phyloP scores from a whole-genome alignment of 2,329 filamentous ascomycete species.

The Aspergillus ruber region DNA sequence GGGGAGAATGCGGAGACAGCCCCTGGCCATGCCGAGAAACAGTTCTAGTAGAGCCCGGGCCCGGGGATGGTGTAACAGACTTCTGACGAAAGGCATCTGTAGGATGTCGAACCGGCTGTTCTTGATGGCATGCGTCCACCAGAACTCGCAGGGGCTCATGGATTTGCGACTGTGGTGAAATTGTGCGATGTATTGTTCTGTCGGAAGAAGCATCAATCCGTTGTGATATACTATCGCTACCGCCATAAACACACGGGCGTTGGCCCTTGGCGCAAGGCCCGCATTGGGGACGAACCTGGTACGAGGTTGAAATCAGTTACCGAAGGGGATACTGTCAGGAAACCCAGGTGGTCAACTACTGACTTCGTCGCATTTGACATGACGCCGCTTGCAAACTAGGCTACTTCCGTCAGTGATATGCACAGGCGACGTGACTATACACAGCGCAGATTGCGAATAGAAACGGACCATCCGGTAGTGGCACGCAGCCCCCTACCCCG shows the following conservation, averaged over 20 bases:
- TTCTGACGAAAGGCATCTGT: slow-evolving; percentile 2
- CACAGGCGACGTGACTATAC: background rate
- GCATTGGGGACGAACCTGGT: slow-evolving; percentile 18
- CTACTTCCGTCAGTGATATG: slow-evolving; percentile 7
- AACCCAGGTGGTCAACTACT: slow-evolving; percentile 1
- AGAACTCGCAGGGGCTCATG: slow-evolving; percentile 11
- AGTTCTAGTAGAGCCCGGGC: slow-evolving; percentile 2
- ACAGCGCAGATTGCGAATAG: background rate
- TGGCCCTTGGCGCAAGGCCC: slow-evolving; percentile 22
- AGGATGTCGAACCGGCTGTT: slow-evolving; percentile 1
- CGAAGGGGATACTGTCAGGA: background rate
- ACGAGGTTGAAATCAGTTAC: background rate
- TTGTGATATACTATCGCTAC: background rate
- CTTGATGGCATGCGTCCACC: slow-evolving; percentile 1
- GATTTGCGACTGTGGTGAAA: background rate
- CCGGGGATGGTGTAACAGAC: slow-evolving; percentile 3
- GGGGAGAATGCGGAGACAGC: slow-evolving; percentile 3
- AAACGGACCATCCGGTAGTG: slow-evolving; percentile 22
- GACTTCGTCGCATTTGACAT: slow-evolving; percentile 27
- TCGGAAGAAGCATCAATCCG: background rate
- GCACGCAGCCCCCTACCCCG: slow-evolving; percentile 22
- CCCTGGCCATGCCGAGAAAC: background rate
- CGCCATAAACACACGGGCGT: slow-evolving; percentile 17
- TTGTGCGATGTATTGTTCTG: background rate
- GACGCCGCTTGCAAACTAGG: slow-evolving; percentile 21